Evolutionary conservation across 768 basidiomycete species (phyloP), one percentile per base, ranked within the genome.

Genomic region (Mycena pura): DNA sequence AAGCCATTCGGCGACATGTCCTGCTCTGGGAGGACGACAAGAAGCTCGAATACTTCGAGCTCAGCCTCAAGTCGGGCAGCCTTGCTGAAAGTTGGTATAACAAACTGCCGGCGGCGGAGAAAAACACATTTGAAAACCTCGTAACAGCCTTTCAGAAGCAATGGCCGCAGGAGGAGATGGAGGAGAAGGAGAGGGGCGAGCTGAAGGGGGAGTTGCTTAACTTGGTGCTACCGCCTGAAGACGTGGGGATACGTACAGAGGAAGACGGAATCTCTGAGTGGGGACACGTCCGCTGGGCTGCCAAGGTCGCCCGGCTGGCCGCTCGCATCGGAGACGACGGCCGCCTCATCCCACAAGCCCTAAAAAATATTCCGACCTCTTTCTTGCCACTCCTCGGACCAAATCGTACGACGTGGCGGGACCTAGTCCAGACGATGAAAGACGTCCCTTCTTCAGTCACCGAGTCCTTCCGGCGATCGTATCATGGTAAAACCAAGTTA

Each of bases 111-210:
- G 22, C n/a, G 2, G 28, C 7, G 17, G 34, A 56, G 6, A 56
- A 56, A n/a, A 44, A 46, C 24, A 56, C 54, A 6, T 56, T 45
- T 24, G 14, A 11, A 5, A 3, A 56, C 54, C 34, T 56, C 15
- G 24, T 14, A 4, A n/a, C 24, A 5, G 44, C 44, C 17, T 56
- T 56, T 34, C 7, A 45, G 44, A 56, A 32, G 52, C 41, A 54
- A 15, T 54, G 52, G 52, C 52, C 41, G 21, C 41, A 54, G 41
- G 44, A 44, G 41, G 52, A 54, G 41, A 54, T 54, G 52, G 52
- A 40, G 24, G 28, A 7, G n/a, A 32, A 14, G 41, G 52, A 54
- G 21, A 54, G 29, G 28, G 52, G 41, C 1, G 31, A 54, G 22
- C 41, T 54, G 41, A 40, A 54, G 5, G 52, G 44, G 41, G 52